A percentile compares a stretch with the other conserved stretches of the same genome.
phyloP scores from a whole-genome alignment of 306 rosid genomes.

The Casuarina equisetifolia region DNA sequence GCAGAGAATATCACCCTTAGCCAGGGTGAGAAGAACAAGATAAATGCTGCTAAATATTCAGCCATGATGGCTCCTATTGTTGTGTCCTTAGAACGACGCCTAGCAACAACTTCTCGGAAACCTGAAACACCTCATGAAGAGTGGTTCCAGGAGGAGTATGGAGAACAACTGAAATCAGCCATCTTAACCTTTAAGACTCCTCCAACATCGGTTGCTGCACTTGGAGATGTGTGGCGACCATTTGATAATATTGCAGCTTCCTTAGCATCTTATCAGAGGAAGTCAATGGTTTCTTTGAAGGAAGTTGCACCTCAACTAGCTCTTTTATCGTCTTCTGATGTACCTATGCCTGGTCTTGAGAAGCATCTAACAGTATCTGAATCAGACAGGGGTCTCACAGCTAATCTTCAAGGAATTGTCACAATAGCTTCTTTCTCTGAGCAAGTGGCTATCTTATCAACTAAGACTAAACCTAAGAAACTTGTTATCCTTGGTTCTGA shows the following conservation, averaged over 20 bases:
- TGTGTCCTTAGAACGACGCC: constrained; percentile 94
- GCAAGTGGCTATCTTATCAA: constrained; percentile 75
- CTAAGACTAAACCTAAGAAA: constrained; percentile 97
- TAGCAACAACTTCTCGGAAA: constrained; percentile 90
- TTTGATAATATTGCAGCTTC: constrained; percentile 89
- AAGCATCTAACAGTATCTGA: constrained; percentile 61
- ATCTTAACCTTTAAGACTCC: constrained; percentile 73
- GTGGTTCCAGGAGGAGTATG: constrained; percentile 91
- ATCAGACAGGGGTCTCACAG: constrained; percentile 45
- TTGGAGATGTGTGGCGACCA: constrained; percentile 87
- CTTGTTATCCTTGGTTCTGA: constrained; percentile 85
- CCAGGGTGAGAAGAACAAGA: constrained; percentile 89
- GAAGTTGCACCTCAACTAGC: constrained; percentile 91
- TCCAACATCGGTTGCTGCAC: constrained; percentile 72
- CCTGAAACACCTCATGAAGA: constrained; percentile 96
- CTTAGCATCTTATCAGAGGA: constrained; percentile 89
- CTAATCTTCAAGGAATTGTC: constrained; percentile 65
- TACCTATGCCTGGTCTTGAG: constrained; percentile 99
- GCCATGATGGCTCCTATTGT: constrained; percentile 99
- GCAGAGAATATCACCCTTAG: constrained; percentile 89
- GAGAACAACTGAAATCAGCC: constrained; percentile 70
- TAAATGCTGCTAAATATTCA: constrained; percentile 90
- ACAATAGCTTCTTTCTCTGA: constrained; percentile 82
- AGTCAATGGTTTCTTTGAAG: constrained; percentile 72
- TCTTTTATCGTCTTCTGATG: constrained; percentile 77